phyloP scores from a whole-genome alignment of 805 yeast species.

The Candida anglica region DNA sequence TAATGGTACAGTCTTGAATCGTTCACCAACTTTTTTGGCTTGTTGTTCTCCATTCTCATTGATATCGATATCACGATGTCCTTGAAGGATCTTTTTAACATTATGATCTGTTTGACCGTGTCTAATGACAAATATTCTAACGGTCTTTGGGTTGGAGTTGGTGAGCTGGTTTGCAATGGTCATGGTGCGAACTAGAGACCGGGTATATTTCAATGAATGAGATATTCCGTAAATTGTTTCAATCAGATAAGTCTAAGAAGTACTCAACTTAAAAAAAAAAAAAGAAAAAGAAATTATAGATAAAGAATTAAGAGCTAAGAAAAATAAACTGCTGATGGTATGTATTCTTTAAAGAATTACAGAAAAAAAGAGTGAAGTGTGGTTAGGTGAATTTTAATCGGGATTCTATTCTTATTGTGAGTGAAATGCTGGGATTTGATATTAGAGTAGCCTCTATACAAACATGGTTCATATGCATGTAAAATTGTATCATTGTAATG shows the following conservation, averaged over 20 bases:
- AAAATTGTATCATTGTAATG: too few species aligned
- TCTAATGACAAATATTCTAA: constrained; percentile 62
- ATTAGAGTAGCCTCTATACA: background rate
- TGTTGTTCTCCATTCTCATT: constrained; percentile 62
- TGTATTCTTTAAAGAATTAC: background rate
- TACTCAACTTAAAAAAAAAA: background rate
- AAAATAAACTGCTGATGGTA: too few species aligned
- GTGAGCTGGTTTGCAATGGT: constrained; percentile 6
- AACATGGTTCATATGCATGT: too few species aligned
- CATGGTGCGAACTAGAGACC: background rate
- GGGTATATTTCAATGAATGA: background rate
- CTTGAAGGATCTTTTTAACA: constrained; percentile 66
- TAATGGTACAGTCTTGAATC: constrained; percentile 33
- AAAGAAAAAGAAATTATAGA: background rate
- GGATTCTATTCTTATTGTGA: too few species aligned
- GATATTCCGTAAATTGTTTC: background rate
- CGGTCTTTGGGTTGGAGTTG: constrained; percentile 31
- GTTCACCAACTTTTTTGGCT: constrained; percentile 50
- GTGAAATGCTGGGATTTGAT: too few species aligned
- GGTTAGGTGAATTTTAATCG: background rate
- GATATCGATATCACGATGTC: constrained; percentile 65
- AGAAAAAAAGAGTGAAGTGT: background rate
- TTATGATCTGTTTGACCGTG: constrained; percentile 86
- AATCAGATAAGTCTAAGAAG: background rate
- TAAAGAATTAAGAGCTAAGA: too few species aligned